Conservation (phyloP, 129 eudicot genomes). For the Ambrosia artemisiifolia region DNA sequence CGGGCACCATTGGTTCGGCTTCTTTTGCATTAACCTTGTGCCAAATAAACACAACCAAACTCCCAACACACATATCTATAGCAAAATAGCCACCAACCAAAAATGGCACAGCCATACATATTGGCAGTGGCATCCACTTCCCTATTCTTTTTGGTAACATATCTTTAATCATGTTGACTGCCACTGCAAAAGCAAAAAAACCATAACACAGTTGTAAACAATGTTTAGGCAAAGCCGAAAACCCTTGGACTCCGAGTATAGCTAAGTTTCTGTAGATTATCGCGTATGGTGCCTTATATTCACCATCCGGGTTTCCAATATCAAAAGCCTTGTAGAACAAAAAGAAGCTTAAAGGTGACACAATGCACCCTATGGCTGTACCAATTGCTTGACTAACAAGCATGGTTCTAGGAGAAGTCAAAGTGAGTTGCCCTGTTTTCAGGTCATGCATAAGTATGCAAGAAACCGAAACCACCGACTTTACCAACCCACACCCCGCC, state of each 20-base stretch:
- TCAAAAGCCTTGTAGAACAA: constrained; percentile 56
- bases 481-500: constrained; percentile 75
- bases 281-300: constrained; percentile 68
- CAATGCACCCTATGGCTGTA: constrained; percentile 60
- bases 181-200: constrained; percentile 11
- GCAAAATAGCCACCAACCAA: constrained; percentile 67
- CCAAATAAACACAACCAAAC: constrained; percentile 57
- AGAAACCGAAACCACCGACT: constrained; percentile 62
- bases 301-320: constrained; percentile 47
- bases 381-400: constrained; percentile 67
- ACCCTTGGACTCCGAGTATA: constrained; percentile 58
- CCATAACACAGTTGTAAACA: constrained; percentile 1
- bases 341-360: constrained; percentile 65
- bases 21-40: constrained; percentile 37
- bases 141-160: constrained; percentile 39
- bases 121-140: constrained; percentile 57
- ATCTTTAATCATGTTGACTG: constrained; percentile 3
- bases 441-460: constrained; percentile 67
- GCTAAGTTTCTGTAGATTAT: constrained; percentile 56
- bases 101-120: constrained; percentile 85
- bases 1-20: constrained; percentile 37
- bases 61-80: constrained; percentile 72
- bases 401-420: constrained; percentile 73
- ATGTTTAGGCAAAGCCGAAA: constrained; percentile 21
- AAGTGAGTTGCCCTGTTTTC: constrained; percentile 63